These are phyloP conservation scores for Boletus huronensis DNA, from an alignment of 768 basidiomycete genomes.

Conservation along the genomic window DNA sequence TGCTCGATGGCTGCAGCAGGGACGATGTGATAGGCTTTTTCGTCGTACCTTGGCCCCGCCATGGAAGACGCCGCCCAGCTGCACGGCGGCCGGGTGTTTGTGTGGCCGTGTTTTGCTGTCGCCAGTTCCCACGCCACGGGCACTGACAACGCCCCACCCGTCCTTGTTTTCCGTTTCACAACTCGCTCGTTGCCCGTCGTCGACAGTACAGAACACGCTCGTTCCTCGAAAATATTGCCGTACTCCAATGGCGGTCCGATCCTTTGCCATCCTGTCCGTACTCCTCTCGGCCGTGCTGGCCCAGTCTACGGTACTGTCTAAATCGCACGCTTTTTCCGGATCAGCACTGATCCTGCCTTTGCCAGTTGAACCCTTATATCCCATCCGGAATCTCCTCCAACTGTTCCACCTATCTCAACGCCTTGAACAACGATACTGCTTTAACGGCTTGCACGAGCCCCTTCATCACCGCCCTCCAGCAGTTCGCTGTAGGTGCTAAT, in stretches of 20 bases:
- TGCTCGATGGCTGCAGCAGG: too few relatives aligned
- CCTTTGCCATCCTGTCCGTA: conserved; percentile 49
- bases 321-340: not conserved
- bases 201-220: conserved; percentile 14
- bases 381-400: conserved; percentile 57
- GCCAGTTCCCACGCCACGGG: not conserved
- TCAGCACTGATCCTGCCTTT: conserved; percentile 13
- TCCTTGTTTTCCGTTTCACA: not conserved
- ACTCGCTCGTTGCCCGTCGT: not conserved
- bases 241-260: conserved; percentile 43
- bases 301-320: conserved; percentile 41
- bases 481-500: conserved; percentile 47
- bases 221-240: conserved; percentile 27
- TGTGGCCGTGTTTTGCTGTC: conserved; percentile 12
- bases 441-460: conserved; percentile 60
- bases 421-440: conserved; percentile 57
- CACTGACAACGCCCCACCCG: not conserved
- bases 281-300: conserved; percentile 51
- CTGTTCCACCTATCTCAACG: conserved; percentile 57
- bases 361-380: conserved; percentile 49
- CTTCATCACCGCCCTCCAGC: conserved; percentile 56
- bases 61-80: not conserved
- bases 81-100: not conserved
- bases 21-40: conserved; percentile 10
- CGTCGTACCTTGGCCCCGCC: not conserved